Evolutionary conservation across 1,284 basidiomycete genomes (phyloP).

Genomic region (Trichosporon coremiiforme): DNA sequence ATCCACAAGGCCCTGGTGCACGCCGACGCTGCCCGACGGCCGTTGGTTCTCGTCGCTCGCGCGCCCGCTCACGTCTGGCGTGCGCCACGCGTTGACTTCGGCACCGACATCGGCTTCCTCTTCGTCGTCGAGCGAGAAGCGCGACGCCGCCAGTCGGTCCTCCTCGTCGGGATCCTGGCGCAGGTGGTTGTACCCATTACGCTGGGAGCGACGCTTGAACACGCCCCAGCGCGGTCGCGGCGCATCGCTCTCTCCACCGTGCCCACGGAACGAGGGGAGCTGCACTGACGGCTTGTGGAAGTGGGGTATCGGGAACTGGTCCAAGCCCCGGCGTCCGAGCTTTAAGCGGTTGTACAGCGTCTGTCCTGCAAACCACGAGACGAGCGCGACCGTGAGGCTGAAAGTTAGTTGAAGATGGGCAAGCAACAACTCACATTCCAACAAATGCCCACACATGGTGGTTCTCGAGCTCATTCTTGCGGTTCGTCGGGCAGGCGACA

Average conservation of each 20-base stretch:
- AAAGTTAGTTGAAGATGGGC: neutral
- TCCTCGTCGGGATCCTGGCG: constrained; percentile 58
- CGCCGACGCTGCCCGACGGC: constrained; percentile 32
- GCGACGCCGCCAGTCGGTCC: constrained; percentile 60
- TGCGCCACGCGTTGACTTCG: constrained; percentile 48
- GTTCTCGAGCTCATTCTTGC: constrained; percentile 37
- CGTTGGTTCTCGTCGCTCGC: constrained; percentile 22
- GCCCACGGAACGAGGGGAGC: constrained; percentile 21
- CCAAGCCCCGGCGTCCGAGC: constrained; percentile 48
- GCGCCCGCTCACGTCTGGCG: constrained; percentile 19
- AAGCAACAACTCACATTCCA: constrained; percentile 42
- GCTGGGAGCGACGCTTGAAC: constrained; percentile 41
- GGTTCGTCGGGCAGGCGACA: constrained; percentile 53
- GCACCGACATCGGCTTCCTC: constrained; percentile 43
- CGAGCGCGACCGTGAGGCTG: constrained; percentile 48
- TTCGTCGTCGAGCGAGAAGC: constrained; percentile 54
- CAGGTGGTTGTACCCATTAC: constrained; percentile 44
- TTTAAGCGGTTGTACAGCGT: constrained; percentile 55
- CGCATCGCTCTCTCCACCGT: constrained; percentile 22
- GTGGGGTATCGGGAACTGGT: constrained; percentile 47
- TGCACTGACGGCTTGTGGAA: constrained; percentile 24
- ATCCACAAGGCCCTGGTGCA: constrained; percentile 48
- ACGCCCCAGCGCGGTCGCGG: constrained; percentile 39
- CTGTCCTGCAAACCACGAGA: constrained; percentile 52
- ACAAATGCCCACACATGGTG: constrained; percentile 42